A percentile compares a stretch with the other conserved stretches of the same genome.
Conservation (phyloP, 169 alveolate genomes). For the Plasmodium billcollinsi region DNA sequence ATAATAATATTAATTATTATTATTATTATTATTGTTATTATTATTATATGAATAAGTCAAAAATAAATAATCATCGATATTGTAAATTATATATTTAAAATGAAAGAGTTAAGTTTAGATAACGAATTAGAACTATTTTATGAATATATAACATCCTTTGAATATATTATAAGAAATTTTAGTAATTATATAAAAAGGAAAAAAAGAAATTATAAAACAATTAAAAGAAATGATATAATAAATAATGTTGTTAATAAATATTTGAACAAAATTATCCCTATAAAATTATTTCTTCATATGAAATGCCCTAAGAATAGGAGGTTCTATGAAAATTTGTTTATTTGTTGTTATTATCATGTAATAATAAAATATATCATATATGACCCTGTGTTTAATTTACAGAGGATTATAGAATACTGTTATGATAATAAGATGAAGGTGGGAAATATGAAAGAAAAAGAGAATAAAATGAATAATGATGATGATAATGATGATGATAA, state of each 20-base stretch:
- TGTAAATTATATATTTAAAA: conserved; percentile 6
- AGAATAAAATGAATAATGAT: background rate
- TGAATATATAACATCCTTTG: conserved; percentile 45
- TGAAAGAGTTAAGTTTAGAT: conserved; percentile 61
- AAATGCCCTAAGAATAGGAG: conserved; percentile 17
- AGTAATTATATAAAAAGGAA: conserved; percentile 52
- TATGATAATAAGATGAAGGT: background rate
- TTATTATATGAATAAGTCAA: background rate
- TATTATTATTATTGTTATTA: too few relatives aligned
- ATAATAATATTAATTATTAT: background rate
- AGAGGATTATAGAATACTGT: background rate
- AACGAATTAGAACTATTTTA: conserved; percentile 44
- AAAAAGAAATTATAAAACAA: conserved; percentile 20
- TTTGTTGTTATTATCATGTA: conserved; percentile 57
- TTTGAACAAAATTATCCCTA: conserved; percentile 38
- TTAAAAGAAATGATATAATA: conserved; percentile 29
- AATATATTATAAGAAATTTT: conserved; percentile 14
- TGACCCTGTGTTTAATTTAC: conserved; percentile 29
- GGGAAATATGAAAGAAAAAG: background rate
- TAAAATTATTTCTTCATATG: conserved; percentile 45
- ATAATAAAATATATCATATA: conserved; percentile 21
- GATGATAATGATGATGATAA: background rate
- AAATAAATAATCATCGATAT: background rate
- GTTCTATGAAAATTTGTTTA: conserved; percentile 39
- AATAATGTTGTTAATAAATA: conserved; percentile 32